A percentile compares a stretch with the other conserved stretches of the same genome.
Evolutionary conservation across 2,329 filamentous ascomycete species (phyloP).

Genomic region (Graphiopsis chlorocephala): DNA sequence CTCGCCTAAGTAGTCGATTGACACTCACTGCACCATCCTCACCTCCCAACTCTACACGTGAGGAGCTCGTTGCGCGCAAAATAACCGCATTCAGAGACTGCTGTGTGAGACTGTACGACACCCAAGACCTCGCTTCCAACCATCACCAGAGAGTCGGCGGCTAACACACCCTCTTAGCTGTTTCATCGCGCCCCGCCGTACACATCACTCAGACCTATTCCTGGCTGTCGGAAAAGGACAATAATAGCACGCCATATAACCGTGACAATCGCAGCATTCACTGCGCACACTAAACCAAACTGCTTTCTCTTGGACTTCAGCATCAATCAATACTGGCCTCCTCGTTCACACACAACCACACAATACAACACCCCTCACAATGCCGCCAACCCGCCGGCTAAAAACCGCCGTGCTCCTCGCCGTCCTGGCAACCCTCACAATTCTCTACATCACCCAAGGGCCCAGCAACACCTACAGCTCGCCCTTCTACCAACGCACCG

Average conservation of each 20-base stretch:
- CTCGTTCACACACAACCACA: background rate
- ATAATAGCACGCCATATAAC: background rate
- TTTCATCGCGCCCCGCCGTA: conserved; percentile 13
- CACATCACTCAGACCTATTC: background rate
- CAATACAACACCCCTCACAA: conserved; percentile 34
- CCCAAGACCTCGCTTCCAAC: background rate
- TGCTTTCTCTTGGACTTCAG: background rate
- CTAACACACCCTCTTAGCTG: background rate
- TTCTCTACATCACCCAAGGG: conserved; percentile 71
- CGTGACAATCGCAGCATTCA: background rate
- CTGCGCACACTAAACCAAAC: background rate
- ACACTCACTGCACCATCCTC: background rate
- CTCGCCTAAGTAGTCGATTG: background rate
- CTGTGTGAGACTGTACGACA: background rate
- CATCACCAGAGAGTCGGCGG: background rate
- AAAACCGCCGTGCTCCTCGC: conserved; percentile 65
- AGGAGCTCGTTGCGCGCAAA: background rate
- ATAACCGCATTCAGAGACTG: background rate
- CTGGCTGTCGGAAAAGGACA: background rate
- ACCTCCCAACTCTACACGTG: background rate
- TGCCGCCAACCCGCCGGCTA: conserved; percentile 70
- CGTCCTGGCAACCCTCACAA: conserved; percentile 62
- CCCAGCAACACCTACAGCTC: conserved; percentile 52
- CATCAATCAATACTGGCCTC: background rate
- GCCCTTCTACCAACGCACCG: conserved; percentile 58